phyloP scores from a whole-genome alignment of 208 protist species.

The Lotmaria passim region DNA sequence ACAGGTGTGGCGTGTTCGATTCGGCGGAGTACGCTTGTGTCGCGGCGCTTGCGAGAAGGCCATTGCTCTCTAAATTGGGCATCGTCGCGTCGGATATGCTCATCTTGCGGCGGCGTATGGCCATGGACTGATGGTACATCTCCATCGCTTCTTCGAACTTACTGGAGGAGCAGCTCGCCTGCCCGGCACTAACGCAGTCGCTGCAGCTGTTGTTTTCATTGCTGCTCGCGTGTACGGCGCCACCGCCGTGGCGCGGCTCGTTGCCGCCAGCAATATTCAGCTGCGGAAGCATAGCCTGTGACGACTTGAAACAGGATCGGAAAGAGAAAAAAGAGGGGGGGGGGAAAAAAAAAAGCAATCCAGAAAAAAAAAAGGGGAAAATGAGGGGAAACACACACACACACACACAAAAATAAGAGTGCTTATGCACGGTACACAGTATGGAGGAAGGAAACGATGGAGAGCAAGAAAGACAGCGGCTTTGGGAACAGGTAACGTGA shows the following conservation, averaged over 20 bases:
- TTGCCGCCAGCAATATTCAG: not conserved
- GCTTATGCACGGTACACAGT: too few species aligned
- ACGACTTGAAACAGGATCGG: too few species aligned
- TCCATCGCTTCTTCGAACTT: conserved; percentile 27
- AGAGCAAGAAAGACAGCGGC: too few species aligned
- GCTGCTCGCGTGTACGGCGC: not conserved
- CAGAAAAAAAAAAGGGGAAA: conserved; percentile 1
- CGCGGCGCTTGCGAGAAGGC: too few species aligned
- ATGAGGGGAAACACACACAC: not conserved
- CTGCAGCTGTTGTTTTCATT: conserved; percentile 7
- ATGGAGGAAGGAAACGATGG: too few species aligned
- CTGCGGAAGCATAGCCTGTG: conserved; percentile 9
- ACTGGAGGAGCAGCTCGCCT: conserved; percentile 9
- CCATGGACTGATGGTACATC: conserved; percentile 28
- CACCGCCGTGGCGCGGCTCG: not conserved
- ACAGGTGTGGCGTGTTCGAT: not conserved
- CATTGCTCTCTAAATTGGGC: not conserved
- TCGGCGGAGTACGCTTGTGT: not conserved
- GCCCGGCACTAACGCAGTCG: not conserved
- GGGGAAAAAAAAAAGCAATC: not conserved
- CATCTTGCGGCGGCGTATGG: conserved; percentile 8
- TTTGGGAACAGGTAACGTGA: too few species aligned
- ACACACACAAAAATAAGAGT: too few species aligned
- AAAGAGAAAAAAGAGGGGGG: not conserved
- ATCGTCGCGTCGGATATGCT: conserved; percentile 2